Conservation (phyloP, 2,329 filamentous ascomycete genomes). For the Penicillium sp. region DNA sequence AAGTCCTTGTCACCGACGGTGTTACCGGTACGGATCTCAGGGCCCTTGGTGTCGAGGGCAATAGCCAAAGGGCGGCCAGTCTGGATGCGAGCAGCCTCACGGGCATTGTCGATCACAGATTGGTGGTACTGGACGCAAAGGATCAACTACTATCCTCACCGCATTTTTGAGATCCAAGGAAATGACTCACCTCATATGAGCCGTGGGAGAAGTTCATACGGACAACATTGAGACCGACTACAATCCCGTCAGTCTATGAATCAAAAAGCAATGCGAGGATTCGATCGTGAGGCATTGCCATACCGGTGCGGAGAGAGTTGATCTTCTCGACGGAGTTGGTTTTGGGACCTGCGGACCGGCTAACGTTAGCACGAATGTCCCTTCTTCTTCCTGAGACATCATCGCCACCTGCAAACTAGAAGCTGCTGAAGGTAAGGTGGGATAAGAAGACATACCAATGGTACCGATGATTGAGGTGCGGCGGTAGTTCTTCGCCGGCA, state of each 20-base stretch:
- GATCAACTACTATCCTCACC: slow-evolving; percentile 11
- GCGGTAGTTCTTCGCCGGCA: slow-evolving; percentile 83
- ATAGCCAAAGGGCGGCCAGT: slow-evolving; percentile 86
- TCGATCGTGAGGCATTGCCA: slow-evolving; percentile 9
- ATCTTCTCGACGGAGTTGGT: slow-evolving; percentile 97
- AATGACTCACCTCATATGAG: slow-evolving; percentile 62
- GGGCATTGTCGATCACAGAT: slow-evolving; percentile 94
- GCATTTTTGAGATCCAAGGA: background rate
- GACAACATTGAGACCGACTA: slow-evolving; percentile 89
- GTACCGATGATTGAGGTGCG: slow-evolving; percentile 98
- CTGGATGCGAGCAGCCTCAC: slow-evolving; percentile 73
- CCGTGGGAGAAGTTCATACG: slow-evolving; percentile 99
- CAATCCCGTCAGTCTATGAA: slow-evolving; percentile 18
- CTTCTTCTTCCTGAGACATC: background rate
- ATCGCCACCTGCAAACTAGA: background rate
- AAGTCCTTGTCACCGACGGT: slow-evolving; percentile 66
- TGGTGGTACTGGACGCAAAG: slow-evolving; percentile 69
- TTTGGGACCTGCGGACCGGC: slow-evolving; percentile 65
- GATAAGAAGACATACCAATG: slow-evolving; percentile 63
- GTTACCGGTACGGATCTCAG: slow-evolving; percentile 81
- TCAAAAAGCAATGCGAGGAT: background rate
- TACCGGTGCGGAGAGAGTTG: slow-evolving; percentile 76
- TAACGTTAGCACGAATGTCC: slow-evolving; percentile 21
- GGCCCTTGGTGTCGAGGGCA: slow-evolving; percentile 81
- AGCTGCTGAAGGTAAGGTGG: background rate